Percentiles rank a stretch among this genome's conserved stretches.
Evolutionary conservation across 2,329 filamentous ascomycete genomes (phyloP).

Genomic region (Pseudogymnoascus sp.): DNA sequence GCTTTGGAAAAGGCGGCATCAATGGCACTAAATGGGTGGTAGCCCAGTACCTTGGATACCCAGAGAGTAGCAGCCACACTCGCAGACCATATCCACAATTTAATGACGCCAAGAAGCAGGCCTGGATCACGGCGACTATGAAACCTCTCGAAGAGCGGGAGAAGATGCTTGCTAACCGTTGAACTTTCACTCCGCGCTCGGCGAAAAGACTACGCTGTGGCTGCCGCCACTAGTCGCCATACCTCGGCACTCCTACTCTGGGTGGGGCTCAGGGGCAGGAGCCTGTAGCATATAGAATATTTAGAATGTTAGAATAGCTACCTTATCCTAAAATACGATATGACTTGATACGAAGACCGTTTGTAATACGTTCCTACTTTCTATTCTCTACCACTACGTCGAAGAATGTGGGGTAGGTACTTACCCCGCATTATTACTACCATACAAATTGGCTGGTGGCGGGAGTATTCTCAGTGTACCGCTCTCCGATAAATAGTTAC

Average conservation of each 20-base stretch:
- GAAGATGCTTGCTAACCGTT: not conserved
- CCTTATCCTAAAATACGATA: not conserved
- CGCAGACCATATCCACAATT: constrained; percentile 47
- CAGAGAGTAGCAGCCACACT: constrained; percentile 43
- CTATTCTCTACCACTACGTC: not conserved
- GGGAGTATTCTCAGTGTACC: not conserved
- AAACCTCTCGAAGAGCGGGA: constrained; percentile 17
- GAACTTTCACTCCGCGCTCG: not conserved
- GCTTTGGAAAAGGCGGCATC: constrained; percentile 50
- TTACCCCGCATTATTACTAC: not conserved
- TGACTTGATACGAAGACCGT: not conserved
- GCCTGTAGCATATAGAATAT: not conserved
- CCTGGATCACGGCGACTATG: constrained; percentile 30
- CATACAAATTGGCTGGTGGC: not conserved
- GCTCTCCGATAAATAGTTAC: not conserved
- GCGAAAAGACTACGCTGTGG: not conserved
- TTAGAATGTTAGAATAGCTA: not conserved
- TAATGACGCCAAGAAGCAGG: constrained; percentile 35
- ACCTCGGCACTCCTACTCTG: not conserved
- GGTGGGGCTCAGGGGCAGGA: not conserved
- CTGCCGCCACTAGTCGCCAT: too few relatives aligned
- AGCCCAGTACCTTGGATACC: constrained; percentile 43
- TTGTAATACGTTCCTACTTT: not conserved
- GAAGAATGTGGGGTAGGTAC: not conserved
- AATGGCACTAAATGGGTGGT: constrained; percentile 54